Evolutionary conservation across 2,329 filamentous ascomycete genomes (phyloP), one percentile per base, ranked within the genome.

Genomic region (Calonectria crousiana): DNA sequence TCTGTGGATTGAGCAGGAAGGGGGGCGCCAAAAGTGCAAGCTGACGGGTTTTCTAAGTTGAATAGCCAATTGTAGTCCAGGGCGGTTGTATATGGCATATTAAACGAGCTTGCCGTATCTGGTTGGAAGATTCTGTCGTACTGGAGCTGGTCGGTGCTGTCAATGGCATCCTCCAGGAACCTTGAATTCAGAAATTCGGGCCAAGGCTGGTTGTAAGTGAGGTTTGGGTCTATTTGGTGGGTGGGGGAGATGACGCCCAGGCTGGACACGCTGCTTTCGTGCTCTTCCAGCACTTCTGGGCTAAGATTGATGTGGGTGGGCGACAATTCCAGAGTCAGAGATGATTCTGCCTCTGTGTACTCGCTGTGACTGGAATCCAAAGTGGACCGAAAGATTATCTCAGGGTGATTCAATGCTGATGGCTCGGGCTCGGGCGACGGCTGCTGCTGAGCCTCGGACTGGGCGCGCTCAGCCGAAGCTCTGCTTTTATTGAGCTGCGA

Each of bases 1-100:
- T 70, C 67, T 11, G 72, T 28, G 34, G 69, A 64, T 13, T 67
- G 60, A 28, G 44, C n/a, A 20, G 67, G 28, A 4, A 70, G 30
- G 10, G n/a, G 18, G 16, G n/a, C 58, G 23, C 60, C 67, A 20
- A 73, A 69, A 10, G 60, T 32, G 30, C 32, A 51, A n/a, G 60
- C 62, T 6, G 69, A 56, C 8, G 62, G 38, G 36, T 72, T 72
- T 87, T 77, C 84, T 71, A 89, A 81, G 56, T 90, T 88, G 77
- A 92, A 92, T 2, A 93, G 80, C 90, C 91, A 93, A 72, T 90
- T 91, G 78, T 92, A 92, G 71, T 92, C 91, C 75, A 86, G 86
- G 73, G 90, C 90, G 1, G 91, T 92, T 3, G 91, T 92, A 80
- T 91, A 93, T 6, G 91, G 91, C 83, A 92, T 91, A 69, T 93